Evolutionary conservation across 2,329 filamentous ascomycete genomes (phyloP), one percentile per base, ranked within the genome.

Genomic region (Exophiala sideris): DNA sequence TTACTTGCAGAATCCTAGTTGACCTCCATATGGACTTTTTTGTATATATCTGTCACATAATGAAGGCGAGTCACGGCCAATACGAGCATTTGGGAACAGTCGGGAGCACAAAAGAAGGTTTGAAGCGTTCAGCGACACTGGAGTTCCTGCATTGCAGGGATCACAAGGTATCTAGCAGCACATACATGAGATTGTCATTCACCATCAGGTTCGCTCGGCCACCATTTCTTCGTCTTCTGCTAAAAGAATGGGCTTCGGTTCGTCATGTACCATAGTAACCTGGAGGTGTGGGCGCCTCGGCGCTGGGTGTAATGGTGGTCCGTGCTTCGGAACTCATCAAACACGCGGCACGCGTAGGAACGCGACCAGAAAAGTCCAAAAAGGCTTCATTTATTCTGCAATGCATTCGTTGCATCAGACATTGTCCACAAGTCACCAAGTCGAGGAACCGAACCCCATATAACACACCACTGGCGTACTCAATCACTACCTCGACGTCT

Each of bases 1-100:
- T 38, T 50, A 50, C 10, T 3, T 44, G 32, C 48, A 50, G 14
- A 10, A 36, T 50, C 33, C 39, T 35, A 50, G 48, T 1, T 41
- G n/a, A 16, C 35, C 35, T 38, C 35, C 14, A 12, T 38, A 11
- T 38, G 14, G 5, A 35, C 33, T 35, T 38, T 38, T 12, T 38
- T 38, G 35, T 38, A 38, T 38, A 38, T 38, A 38, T 16, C 11
- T 38, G 35, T 38, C 24, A 38, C 35, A 38, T 38, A 38, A 38
- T 38, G 35, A 38, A 7, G 35, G 35, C 35, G 35, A 11, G 35
- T 38, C 35, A 38, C 35, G 35, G 11, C 35, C 35, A 38, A 38
- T 5, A 16, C 11, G 35, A 38, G 35, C 11, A 38, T 16, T 12
- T 9, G 8, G 33, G 9, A 35, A 35, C 33, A 35, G 33, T 35